Percentiles rank a stretch among this genome's conserved stretches.
Evolutionary conservation across 495 filamentous ascomycete genomes (phyloP).

Genomic region (Annulohypoxylon maeteangense): DNA sequence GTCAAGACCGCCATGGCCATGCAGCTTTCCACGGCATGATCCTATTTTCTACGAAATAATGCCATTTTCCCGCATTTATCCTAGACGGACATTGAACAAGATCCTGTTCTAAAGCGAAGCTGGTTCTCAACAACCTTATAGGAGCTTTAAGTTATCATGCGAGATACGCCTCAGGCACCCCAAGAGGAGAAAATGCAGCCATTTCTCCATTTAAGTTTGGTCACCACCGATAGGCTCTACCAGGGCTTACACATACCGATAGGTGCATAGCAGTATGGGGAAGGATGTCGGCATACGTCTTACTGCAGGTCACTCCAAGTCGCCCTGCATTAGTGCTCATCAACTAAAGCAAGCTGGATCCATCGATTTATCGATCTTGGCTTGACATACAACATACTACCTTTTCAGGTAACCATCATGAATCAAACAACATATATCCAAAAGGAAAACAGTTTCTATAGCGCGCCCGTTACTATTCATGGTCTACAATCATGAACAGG

Average conservation of each 20-base stretch:
- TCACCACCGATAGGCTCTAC: slow-evolving; percentile 30
- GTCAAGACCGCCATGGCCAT: not conserved
- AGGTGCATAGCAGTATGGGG: slow-evolving; percentile 12
- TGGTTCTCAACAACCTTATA: not conserved
- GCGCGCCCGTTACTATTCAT: not conserved
- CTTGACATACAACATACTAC: not conserved
- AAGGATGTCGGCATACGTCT: slow-evolving; percentile 10
- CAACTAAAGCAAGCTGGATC: not conserved
- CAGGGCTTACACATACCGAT: slow-evolving; percentile 23
- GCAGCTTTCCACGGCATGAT: not conserved
- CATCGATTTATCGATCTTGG: not conserved
- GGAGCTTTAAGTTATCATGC: not conserved
- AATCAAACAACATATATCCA: not conserved
- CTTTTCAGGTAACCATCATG: not conserved
- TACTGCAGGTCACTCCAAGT: not conserved
- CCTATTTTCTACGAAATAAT: not conserved
- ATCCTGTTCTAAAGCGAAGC: not conserved
- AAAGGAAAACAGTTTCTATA: not conserved
- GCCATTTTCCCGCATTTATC: not conserved
- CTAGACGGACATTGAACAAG: not conserved
- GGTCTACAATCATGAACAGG: not conserved
- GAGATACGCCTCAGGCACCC: not conserved
- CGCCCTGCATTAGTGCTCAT: slow-evolving; percentile 14
- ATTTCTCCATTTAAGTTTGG: slow-evolving; percentile 14
- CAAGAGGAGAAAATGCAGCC: not conserved